Evolutionary conservation across 176 grass and related monocot genomes (phyloP), one percentile per base, ranked within the genome.

Genomic region (Aegilops speltoides): DNA sequence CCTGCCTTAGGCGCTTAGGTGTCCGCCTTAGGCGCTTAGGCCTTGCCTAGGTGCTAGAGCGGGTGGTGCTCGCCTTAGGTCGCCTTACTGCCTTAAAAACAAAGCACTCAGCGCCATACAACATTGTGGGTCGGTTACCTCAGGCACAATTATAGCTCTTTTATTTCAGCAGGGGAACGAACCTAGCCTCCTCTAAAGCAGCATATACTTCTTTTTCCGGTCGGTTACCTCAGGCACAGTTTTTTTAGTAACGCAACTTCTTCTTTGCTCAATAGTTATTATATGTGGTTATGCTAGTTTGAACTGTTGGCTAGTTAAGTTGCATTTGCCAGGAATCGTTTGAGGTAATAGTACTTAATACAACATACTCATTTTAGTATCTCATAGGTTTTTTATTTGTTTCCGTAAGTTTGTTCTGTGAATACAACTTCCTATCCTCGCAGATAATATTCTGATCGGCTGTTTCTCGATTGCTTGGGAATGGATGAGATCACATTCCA

Each of bases 381-480:
- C 43, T 50, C 76, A 15, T 62, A 50, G 28, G 7, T 33, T 8
- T 11, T 59, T 26, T 29, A 24, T 37, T 25, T 73, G 34, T 57
- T 88, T 38, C 11, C 17, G 54, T 68, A 22, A 59, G 16, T 76
- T 50, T 76, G 17, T 66, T 67, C 14, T 75, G 12, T 64, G 23
- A 68, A 64, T 87, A 56, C 45, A 57, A 82, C 71, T 77, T 43
- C 14, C 41, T 82, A 45, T 65, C 32, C 69, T 82, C 69, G 46
- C 12, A 60, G 60, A 46, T 54, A 82, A 43, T 41, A 46, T 74
- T 74, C n/a, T 74, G n/a, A 26, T 46, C 40, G n/a, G 22, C 70
- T 45, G 45, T 46, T 74, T 74, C 71, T 74, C 38, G 24, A 26
- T 75, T 7, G 72, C 41, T 50, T 75, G 72, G 28, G 41, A 50